Percentiles rank a stretch among this genome's conserved stretches.
Evolutionary conservation across 2,329 filamentous ascomycete species (phyloP).

Genomic region (Arthrobotrys sinensis): DNA sequence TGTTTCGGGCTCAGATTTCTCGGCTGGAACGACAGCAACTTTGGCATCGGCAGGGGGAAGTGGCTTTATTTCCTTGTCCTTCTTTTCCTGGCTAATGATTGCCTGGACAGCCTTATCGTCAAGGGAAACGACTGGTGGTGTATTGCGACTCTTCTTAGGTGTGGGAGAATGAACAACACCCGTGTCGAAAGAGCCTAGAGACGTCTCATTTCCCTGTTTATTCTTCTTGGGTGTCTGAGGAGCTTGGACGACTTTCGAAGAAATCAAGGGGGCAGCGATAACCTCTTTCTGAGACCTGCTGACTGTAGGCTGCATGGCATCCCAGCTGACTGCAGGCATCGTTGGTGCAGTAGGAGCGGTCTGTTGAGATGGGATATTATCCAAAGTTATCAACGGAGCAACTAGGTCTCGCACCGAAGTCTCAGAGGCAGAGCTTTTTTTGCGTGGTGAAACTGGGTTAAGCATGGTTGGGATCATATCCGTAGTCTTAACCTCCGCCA

Average conservation of each 20-base stretch:
- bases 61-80: background rate
- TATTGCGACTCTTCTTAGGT: slow-evolving; percentile 64
- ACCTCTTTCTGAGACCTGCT: slow-evolving; percentile 26
- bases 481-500: slow-evolving; percentile 41
- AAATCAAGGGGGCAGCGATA: slow-evolving; percentile 51
- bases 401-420: background rate
- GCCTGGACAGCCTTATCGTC: background rate
- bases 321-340: background rate
- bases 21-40: background rate
- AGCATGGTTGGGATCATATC: slow-evolving; percentile 56
- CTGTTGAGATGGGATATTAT: background rate
- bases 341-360: background rate
- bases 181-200: slow-evolving; percentile 45
- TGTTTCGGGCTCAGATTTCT: background rate
- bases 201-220: background rate
- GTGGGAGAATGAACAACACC: slow-evolving; percentile 62
- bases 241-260: background rate
- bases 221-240: background rate
- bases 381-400: slow-evolving; percentile 17
- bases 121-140: background rate
- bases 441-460: slow-evolving; percentile 25
- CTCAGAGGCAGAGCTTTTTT: background rate
- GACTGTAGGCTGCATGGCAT: background rate
- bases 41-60: background rate
- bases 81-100: background rate